A percentile compares a stretch with the other conserved stretches of the same genome.
phyloP scores from a whole-genome alignment of 345 rosid genomes.

The Eucalyptus albens region DNA sequence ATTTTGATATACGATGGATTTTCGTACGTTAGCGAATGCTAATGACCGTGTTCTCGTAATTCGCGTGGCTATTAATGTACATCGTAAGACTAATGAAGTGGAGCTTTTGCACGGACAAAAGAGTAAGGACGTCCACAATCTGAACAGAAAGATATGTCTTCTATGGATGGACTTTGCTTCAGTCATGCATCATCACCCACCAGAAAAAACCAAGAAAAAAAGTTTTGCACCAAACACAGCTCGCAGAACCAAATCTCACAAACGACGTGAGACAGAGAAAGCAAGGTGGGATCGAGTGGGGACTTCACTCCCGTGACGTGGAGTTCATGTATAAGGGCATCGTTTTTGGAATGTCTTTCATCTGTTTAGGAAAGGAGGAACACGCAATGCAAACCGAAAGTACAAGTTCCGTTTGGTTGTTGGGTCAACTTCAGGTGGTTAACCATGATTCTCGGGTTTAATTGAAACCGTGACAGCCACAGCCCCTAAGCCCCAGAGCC shows the following conservation, averaged over 20 bases:
- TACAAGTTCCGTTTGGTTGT: not conserved
- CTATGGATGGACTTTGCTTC: not conserved
- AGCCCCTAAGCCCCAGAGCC: not conserved
- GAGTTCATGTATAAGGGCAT: not conserved
- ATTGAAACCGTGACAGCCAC: conserved; percentile 11
- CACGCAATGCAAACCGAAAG: not conserved
- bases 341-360: not conserved
- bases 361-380: not conserved
- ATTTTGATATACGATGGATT: not conserved
- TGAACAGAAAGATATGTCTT: not conserved
- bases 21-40: not conserved
- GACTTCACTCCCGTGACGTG: not conserved
- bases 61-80: not conserved
- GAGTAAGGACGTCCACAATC: not conserved
- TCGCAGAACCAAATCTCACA: not conserved
- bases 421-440: conserved; percentile 31
- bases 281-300: not conserved
- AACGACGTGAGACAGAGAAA: not conserved
- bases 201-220: not conserved
- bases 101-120: not conserved
- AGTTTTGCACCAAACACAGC: not conserved
- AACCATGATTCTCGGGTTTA: conserved; percentile 1
- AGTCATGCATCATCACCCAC: not conserved
- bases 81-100: not conserved
- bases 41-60: not conserved